Evolutionary conservation across 176 grass and related monocot species (phyloP), one percentile per base, ranked within the genome.

Genomic region (Avena insularis): DNA sequence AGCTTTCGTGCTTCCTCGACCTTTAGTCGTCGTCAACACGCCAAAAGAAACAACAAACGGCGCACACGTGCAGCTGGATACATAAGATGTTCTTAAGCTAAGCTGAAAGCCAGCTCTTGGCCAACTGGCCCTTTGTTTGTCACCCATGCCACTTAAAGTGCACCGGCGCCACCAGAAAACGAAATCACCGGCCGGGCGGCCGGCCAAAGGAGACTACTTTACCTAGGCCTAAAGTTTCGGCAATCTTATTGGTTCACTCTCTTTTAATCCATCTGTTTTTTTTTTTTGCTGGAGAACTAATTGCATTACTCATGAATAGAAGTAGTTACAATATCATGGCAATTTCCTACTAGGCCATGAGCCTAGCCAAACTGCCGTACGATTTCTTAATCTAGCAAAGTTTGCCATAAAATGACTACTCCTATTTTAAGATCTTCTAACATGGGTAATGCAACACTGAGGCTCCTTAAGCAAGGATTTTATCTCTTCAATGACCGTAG

Each of bases 21-120:
- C 29, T 31, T 31, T 25, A 25, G 25, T 25, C 4, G 7, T 6
- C 48, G 47, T 29, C 51, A 66, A 84, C 45, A 43, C 7, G 11
- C 43, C 17, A 23, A 10, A 70, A 48, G 16, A 38, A 50, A 27
- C 11, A 17, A 83, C 53, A 38, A 47, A 77, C 12, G 36, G 38
- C 40, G 75, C 85, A 79, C 89, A 84, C 80, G 89, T 87, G 89
- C 80, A 68, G 13, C 83, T 20, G 13, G 12, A 16, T 8, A 23
- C 50, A 54, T 8, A 12, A 16, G 33, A 5, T 77, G 38, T 71
- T 77, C 27, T 71, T 71, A 71, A 61, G 40, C 63, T 65, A 78
- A n/a, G 43, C 19, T 20, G 47, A 55, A 67, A 58, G 73, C 54
- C 63, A 71, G 63, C 64, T 82, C 33, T 51, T 67, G 56, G 54